These are phyloP conservation scores for Trichophyton schoenleinii DNA, from an alignment of 2,329 filamentous ascomycete genomes.

Conservation along the genomic window DNA sequence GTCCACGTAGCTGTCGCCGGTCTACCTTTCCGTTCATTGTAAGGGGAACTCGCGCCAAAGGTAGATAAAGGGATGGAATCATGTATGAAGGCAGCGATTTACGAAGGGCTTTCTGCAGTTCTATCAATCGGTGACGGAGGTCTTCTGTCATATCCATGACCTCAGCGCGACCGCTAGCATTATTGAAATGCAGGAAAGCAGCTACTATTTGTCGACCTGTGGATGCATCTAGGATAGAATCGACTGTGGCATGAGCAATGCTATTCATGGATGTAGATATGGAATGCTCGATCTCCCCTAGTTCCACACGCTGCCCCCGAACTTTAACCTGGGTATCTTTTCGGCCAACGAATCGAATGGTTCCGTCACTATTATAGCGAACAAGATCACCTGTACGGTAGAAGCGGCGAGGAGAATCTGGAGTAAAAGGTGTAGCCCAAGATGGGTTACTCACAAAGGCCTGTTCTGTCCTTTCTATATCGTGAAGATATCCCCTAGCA, in stretches of 20 bases:
- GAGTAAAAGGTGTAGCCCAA: neutral
- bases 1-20: slow-evolving; percentile 18
- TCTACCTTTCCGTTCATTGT: slow-evolving; percentile 24
- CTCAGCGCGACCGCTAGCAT: neutral
- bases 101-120: slow-evolving; percentile 12
- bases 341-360: neutral
- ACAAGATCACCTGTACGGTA: neutral
- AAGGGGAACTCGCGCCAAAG: slow-evolving; percentile 23
- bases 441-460: neutral
- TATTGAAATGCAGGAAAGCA: neutral
- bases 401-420: neutral
- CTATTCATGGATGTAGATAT: neutral
- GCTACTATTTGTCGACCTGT: neutral
- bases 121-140: neutral
- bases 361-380: neutral
- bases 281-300: neutral
- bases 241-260: neutral
- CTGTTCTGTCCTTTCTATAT: slow-evolving; percentile 23
- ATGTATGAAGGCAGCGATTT: slow-evolving; percentile 20
- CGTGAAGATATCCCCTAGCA: slow-evolving; percentile 30
- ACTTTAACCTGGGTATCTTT: neutral
- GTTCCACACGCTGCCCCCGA: neutral
- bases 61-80: slow-evolving; percentile 33
- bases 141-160: neutral
- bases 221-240: neutral